Conservation (phyloP, 169 alveolate genomes). For the Plasmodium gaboni region DNA sequence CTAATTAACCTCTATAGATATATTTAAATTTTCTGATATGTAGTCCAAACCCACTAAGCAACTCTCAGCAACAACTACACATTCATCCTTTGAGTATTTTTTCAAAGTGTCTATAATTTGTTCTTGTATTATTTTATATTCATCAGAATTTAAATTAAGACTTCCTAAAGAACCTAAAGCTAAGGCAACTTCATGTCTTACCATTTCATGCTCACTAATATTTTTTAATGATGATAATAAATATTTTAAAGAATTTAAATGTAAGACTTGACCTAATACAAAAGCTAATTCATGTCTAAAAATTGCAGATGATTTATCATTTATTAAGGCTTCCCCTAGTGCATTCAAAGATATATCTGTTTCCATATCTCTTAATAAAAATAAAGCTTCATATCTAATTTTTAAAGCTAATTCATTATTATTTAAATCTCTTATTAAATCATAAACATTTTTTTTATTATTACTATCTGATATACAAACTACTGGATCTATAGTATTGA, state of each 20-base stretch:
- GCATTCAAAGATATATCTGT: conserved; percentile 55
- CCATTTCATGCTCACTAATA: conserved; percentile 89
- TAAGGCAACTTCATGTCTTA: conserved; percentile 94
- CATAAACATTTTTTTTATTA: conserved; percentile 20
- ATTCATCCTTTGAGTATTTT: conserved; percentile 72
- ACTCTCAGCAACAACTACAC: conserved; percentile 82
- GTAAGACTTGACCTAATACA: conserved; percentile 93
- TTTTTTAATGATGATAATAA: conserved; percentile 85
- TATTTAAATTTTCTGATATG: conserved; percentile 79
- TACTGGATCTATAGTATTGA: conserved; percentile 75
- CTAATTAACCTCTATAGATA: conserved; percentile 49
- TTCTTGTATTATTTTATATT: conserved; percentile 57
- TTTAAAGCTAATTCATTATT: conserved; percentile 45
- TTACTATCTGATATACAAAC: conserved; percentile 33
- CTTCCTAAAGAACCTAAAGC: conserved; percentile 93
- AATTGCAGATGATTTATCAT: conserved; percentile 88
- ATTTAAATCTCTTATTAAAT: conserved; percentile 70
- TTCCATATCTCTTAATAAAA: conserved; percentile 73
- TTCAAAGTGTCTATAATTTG: conserved; percentile 70
- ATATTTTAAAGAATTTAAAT: conserved; percentile 79
- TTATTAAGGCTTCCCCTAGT: conserved; percentile 87
- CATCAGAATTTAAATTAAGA: conserved; percentile 78
- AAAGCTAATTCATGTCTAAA: conserved; percentile 94
- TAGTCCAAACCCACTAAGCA: conserved; percentile 84
- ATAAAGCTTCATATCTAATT: conserved; percentile 72